These are phyloP conservation scores for Tilletia indica DNA, from an alignment of 1,284 basidiomycete species.

Conservation along the genomic window DNA sequence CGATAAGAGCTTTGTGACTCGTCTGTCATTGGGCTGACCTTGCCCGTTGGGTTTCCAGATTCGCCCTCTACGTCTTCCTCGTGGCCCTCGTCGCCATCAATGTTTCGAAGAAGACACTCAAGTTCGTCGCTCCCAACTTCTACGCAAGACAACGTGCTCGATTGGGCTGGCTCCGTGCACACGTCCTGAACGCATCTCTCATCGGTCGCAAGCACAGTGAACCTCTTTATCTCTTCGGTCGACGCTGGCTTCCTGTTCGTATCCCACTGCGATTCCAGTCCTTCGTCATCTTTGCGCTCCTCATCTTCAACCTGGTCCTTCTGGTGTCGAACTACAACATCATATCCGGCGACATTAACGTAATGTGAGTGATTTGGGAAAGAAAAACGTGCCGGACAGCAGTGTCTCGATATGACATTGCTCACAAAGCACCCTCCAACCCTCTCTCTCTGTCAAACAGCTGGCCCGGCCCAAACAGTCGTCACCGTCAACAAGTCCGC, in stretches of 20 bases:
- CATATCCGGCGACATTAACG: conserved; percentile 20
- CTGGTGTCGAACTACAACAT: conserved; percentile 33
- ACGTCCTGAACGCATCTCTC: conserved; percentile 29
- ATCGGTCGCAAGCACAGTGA: conserved; percentile 26
- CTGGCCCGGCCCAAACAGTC: conserved; percentile 25
- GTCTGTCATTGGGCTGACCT: too few species aligned
- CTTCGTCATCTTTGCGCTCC: conserved; percentile 26
- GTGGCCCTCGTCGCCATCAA: conserved; percentile 19
- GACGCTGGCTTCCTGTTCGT: conserved; percentile 30
- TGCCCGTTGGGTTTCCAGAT: conserved; percentile 16
- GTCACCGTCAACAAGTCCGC: conserved; percentile 28
- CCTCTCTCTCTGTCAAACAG: neutral
- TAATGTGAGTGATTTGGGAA: neutral
- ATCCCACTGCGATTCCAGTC: conserved; percentile 36
- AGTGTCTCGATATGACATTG: neutral
- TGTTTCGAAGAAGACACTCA: conserved; percentile 20
- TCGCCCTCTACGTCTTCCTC: conserved; percentile 28
- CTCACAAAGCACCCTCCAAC: too few species aligned
- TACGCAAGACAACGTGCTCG: neutral
- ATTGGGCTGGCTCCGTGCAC: conserved; percentile 21
- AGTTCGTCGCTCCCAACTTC: conserved; percentile 2
- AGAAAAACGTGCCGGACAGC: too few species aligned
- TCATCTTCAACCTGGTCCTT: conserved; percentile 35
- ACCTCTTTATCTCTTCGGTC: conserved; percentile 19
- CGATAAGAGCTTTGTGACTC: too few species aligned